These are phyloP conservation scores for Hygrophila difformis DNA, from an alignment of 257 asterid genomes.

Conservation along the genomic window DNA sequence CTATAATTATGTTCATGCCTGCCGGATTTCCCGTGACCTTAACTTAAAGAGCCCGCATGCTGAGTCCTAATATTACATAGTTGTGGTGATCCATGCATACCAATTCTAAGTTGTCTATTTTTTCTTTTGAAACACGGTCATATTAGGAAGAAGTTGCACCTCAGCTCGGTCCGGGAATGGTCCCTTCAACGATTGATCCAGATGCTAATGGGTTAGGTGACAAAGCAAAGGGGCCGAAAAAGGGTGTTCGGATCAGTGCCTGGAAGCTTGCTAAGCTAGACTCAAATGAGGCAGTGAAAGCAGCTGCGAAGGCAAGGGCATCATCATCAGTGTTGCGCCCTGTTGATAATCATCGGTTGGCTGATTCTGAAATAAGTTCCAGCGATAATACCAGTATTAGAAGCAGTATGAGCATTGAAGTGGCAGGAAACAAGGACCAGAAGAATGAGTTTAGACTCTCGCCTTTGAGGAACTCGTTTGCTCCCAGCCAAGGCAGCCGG, in stretches of 20 bases:
- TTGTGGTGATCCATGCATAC: too few relatives aligned
- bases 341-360: slow-evolving; percentile 50
- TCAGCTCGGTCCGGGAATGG: slow-evolving; percentile 88
- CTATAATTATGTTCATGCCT: too few relatives aligned
- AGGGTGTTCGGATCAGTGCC: slow-evolving; percentile 76
- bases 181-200: slow-evolving; percentile 95
- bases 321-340: slow-evolving; percentile 94
- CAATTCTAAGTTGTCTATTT: slow-evolving; percentile 8
- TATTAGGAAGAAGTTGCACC: slow-evolving; percentile 99
- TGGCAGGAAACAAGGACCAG: slow-evolving; percentile 48
- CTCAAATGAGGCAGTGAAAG: slow-evolving; percentile 84
- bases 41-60: too few relatives aligned
- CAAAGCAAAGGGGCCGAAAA: slow-evolving; percentile 47
- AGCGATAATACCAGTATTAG: slow-evolving; percentile 69
- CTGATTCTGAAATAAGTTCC: slow-evolving; percentile 77
- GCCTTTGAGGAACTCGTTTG: slow-evolving; percentile 45
- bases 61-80: too few relatives aligned
- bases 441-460: slow-evolving; percentile 38
- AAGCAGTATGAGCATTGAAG: slow-evolving; percentile 86
- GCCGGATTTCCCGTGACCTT: too few relatives aligned
- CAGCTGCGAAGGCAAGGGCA: slow-evolving; percentile 97
- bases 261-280: slow-evolving; percentile 97
- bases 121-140: slow-evolving; percentile 17
- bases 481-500: slow-evolving; percentile 79
- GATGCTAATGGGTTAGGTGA: slow-evolving; percentile 60